Conservation (phyloP, 352 stramenopile species). For the Pythium folliculosum region DNA sequence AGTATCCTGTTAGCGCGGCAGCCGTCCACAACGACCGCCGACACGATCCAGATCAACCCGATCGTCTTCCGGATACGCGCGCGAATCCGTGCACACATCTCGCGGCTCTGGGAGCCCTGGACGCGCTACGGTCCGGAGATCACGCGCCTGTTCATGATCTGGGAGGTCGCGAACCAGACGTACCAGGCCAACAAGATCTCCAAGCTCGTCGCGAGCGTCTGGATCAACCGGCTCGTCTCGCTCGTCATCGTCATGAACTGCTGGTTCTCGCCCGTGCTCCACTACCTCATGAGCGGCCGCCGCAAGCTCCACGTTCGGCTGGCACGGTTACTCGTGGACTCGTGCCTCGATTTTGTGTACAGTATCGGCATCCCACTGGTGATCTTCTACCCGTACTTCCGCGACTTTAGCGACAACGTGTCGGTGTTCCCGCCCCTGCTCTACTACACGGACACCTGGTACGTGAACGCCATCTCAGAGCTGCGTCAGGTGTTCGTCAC, state of each 20-base stretch:
- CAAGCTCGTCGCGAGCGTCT: slow-evolving; percentile 17
- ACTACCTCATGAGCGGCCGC: slow-evolving; percentile 14
- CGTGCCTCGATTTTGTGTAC: slow-evolving; percentile 23
- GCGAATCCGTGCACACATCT: not conserved
- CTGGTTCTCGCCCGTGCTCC: slow-evolving; percentile 29
- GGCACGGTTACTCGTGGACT: slow-evolving; percentile 10
- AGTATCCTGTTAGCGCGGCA: not conserved
- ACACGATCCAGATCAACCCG: not conserved
- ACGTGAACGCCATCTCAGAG: slow-evolving; percentile 18
- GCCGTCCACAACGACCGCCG: too few relatives aligned
- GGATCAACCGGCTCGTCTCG: slow-evolving; percentile 29
- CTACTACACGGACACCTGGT: slow-evolving; percentile 21
- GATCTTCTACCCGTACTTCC: slow-evolving; percentile 17
- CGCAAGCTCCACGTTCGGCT: not conserved
- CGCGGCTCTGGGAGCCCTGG: not conserved
- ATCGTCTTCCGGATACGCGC: not conserved
- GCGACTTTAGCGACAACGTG: not conserved
- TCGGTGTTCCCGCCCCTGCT: not conserved
- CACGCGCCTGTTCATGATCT: slow-evolving; percentile 1
- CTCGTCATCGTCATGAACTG: slow-evolving; percentile 27
- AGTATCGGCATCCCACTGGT: slow-evolving; percentile 15
- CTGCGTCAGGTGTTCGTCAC: slow-evolving; percentile 25
- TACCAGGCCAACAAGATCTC: slow-evolving; percentile 34
- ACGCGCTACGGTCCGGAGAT: not conserved
- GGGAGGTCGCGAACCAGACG: slow-evolving; percentile 30